These are phyloP conservation scores for Cercospora berteroae DNA, from an alignment of 2,329 filamentous ascomycete species.

Conservation along the genomic window DNA sequence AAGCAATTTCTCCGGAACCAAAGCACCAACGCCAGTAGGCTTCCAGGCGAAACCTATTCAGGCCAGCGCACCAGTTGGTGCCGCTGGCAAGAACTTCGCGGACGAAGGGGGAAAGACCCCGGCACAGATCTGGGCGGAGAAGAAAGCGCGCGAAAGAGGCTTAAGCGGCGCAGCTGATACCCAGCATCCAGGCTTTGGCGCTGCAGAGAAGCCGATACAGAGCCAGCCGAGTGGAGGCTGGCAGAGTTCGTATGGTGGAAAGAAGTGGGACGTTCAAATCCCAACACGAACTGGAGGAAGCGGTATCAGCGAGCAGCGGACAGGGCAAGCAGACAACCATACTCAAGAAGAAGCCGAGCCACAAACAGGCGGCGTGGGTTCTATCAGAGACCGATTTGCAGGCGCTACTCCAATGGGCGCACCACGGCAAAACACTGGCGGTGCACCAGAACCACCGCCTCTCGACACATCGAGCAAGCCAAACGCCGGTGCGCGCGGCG, in stretches of 20 bases:
- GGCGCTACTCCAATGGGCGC: conserved; percentile 69
- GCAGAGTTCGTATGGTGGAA: conserved; percentile 89
- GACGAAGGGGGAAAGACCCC: conserved; percentile 94
- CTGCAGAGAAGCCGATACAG: conserved; percentile 52
- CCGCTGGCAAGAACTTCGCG: conserved; percentile 88
- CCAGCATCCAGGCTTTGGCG: conserved; percentile 40
- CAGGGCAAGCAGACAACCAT: conserved; percentile 52
- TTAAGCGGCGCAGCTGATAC: conserved; percentile 52
- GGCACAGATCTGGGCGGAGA: conserved; percentile 95
- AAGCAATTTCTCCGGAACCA: conserved; percentile 78
- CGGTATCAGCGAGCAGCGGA: conserved; percentile 59
- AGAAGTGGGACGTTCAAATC: conserved; percentile 83
- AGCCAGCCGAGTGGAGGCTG: conserved; percentile 78
- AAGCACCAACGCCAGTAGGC: conserved; percentile 74
- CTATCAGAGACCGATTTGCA: conserved; percentile 80
- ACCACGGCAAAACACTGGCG: conserved; percentile 43
- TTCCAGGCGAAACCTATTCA: conserved; percentile 60
- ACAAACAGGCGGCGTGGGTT: conserved; percentile 64
- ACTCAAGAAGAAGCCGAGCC: conserved; percentile 49
- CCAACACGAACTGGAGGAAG: conserved; percentile 68
- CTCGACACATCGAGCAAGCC: conserved; percentile 68
- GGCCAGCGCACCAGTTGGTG: conserved; percentile 63
- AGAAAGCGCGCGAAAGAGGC: conserved; percentile 78
- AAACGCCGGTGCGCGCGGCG: conserved; percentile 59
- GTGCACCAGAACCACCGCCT: conserved; percentile 56